Conservation (phyloP, 441 rosid species). For the Sinapis alba region DNA sequence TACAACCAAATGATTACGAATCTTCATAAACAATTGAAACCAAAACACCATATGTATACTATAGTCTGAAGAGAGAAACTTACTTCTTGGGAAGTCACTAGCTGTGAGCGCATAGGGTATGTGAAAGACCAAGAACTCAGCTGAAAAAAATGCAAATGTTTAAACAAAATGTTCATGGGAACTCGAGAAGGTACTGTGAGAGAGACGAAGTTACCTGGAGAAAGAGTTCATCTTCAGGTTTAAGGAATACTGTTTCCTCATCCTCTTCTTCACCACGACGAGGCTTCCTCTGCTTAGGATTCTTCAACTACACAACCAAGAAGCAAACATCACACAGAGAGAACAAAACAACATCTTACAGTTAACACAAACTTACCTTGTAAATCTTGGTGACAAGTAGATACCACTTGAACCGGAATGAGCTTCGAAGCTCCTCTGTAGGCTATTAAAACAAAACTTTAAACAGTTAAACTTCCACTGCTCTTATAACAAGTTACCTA, state of each 20-base stretch:
- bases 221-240: slow-evolving; percentile 89
- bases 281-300: slow-evolving; percentile 43
- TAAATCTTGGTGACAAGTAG: slow-evolving; percentile 68
- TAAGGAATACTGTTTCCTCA: slow-evolving; percentile 59
- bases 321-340: not conserved
- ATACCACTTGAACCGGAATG: slow-evolving; percentile 68
- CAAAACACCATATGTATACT: not conserved
- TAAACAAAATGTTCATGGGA: slow-evolving; percentile 18
- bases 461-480: not conserved
- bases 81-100: slow-evolving; percentile 65
- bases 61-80: slow-evolving; percentile 19
- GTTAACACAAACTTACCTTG: slow-evolving; percentile 52
- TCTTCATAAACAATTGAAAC: not conserved
- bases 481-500: not conserved
- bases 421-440: slow-evolving; percentile 60
- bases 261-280: slow-evolving; percentile 39
- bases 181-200: not conserved
- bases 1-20: not conserved
- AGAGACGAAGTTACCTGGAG: slow-evolving; percentile 53
- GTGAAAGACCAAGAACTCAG: slow-evolving; percentile 49
- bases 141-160: slow-evolving; percentile 48
- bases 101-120: slow-evolving; percentile 58
- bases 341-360: not conserved
- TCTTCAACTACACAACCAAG: slow-evolving; percentile 52
- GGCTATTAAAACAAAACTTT: slow-evolving; percentile 58